Base-by-base conservation (phyloP, 2,329 filamentous ascomycete genomes). In the Fusarium sp. region DNA sequence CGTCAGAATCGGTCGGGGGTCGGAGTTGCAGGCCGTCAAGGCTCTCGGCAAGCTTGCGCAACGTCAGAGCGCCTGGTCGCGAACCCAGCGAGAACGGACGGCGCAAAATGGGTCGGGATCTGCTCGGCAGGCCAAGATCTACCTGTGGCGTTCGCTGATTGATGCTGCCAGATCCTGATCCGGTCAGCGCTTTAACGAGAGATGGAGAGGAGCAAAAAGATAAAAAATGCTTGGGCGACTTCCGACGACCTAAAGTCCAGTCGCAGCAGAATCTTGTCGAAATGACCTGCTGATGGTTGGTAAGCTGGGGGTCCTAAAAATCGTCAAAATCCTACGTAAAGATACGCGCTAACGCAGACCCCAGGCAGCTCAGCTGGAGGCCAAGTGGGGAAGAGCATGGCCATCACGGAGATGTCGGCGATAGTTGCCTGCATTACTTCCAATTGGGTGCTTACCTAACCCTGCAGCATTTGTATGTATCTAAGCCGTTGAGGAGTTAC, bases 301-400 rank as follows among this genome's bases (percentile, higher is more conserved):
- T 74, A 74, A 74, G 71, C 71, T 74, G 46, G 55, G 55, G 60
- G 60, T 61, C 55, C 70, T 64, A 64, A 35, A 71, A 64, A 64
- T 64, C 60, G 40, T 57, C 70, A 58, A 58, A 67, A 67, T 67
- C 40, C 71, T 62, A 65, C 64, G 31, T 60, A 53, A 56, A 38
- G 38, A 27, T 55, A 29, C 36, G 24, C 49, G 61, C 51, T 64
- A 64, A 57, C 36, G 57, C 68, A 66, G 62, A 65, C 40, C 68
- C 58, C 57, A 71, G 42, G 27, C 44, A 68, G 46, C 49, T 31
- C 49, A 53, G 49, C 49, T 72, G 17, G 71, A 69, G 71, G 29
- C 61, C 67, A 65, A 24, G 40, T 66, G 33, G 62, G 66, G 35
- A 64, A 57, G 58, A 49, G 17, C 38, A 35, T 17, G 59, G 35